Percentiles rank a stretch among this genome's conserved stretches.
Conservation (phyloP, 179 eudicot genomes). For the Carnegiea gigantea region DNA sequence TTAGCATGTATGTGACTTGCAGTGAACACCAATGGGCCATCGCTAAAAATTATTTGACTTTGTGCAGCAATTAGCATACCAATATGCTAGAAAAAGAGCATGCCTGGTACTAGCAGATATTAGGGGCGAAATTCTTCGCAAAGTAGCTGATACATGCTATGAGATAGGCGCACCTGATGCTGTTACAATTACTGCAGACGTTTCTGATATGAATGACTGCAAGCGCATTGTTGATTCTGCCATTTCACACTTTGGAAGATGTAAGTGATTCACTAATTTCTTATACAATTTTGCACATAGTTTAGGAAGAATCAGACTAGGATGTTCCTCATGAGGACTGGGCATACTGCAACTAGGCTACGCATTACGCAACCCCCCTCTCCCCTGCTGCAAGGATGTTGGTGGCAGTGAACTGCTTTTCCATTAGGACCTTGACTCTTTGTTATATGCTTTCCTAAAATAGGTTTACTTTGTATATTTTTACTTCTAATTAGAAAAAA, state of each 20-base stretch:
- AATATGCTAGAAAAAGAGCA: slow-evolving; percentile 59
- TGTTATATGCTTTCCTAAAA: too few relatives aligned
- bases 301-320: not conserved
- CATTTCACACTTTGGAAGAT: slow-evolving; percentile 43
- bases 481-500: too few relatives aligned
- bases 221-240: slow-evolving; percentile 41
- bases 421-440: too few relatives aligned
- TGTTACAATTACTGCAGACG: slow-evolving; percentile 41
- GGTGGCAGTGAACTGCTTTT: too few relatives aligned
- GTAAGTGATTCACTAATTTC: slow-evolving; percentile 25
- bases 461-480: too few relatives aligned
- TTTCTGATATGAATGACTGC: slow-evolving; percentile 48
- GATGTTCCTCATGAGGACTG: not conserved
- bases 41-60: not conserved
- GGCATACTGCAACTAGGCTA: not conserved
- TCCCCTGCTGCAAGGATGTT: too few relatives aligned
- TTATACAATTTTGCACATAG: not conserved
- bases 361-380: too few relatives aligned
- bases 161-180: slow-evolving; percentile 51
- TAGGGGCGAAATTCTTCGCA: slow-evolving; percentile 37
- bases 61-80: slow-evolving; percentile 40
- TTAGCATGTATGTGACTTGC: too few relatives aligned
- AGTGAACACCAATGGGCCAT: too few relatives aligned
- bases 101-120: slow-evolving; percentile 49
- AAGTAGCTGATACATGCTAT: slow-evolving; percentile 41